These are phyloP conservation scores for Neofusicoccum sp. DNA, from an alignment of 2,329 filamentous ascomycete genomes.

Conservation along the genomic window DNA sequence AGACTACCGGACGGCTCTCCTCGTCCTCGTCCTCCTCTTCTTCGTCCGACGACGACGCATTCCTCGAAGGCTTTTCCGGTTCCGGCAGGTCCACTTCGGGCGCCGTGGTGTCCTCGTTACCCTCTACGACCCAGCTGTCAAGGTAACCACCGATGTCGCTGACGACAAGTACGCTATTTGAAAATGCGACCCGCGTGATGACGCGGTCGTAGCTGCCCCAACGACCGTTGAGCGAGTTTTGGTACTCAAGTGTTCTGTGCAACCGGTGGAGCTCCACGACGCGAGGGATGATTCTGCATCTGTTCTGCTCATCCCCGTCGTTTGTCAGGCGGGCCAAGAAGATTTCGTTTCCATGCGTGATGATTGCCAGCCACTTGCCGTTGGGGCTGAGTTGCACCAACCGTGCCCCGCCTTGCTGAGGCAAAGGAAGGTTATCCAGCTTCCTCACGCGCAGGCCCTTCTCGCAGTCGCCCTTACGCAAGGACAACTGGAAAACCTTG, in stretches of 20 bases:
- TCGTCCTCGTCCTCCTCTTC: constrained; percentile 52
- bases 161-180: constrained; percentile 70
- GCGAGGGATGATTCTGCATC: constrained; percentile 37
- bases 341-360: constrained; percentile 46
- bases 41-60: constrained; percentile 25
- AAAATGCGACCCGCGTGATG: constrained; percentile 74
- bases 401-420: constrained; percentile 60
- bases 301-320: constrained; percentile 40
- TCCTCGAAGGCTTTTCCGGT: constrained; percentile 22
- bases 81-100: constrained; percentile 36
- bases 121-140: constrained; percentile 78
- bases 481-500: constrained; percentile 71
- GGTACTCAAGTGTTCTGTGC: constrained; percentile 26
- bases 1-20: constrained; percentile 47
- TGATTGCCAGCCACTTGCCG: constrained; percentile 64
- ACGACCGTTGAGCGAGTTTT: constrained; percentile 56
- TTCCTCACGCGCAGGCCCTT: constrained; percentile 70
- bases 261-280: constrained; percentile 40
- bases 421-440: constrained; percentile 59
- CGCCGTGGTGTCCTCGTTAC: constrained; percentile 51
- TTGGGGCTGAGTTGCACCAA: constrained; percentile 68
- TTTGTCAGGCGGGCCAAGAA: constrained; percentile 47
- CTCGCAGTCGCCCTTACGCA: constrained; percentile 50
- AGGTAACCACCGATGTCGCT: constrained; percentile 82
- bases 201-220: constrained; percentile 74